phyloP scores from a whole-genome alignment of 2,329 filamentous ascomycete genomes.

The Exophiala sp. region DNA sequence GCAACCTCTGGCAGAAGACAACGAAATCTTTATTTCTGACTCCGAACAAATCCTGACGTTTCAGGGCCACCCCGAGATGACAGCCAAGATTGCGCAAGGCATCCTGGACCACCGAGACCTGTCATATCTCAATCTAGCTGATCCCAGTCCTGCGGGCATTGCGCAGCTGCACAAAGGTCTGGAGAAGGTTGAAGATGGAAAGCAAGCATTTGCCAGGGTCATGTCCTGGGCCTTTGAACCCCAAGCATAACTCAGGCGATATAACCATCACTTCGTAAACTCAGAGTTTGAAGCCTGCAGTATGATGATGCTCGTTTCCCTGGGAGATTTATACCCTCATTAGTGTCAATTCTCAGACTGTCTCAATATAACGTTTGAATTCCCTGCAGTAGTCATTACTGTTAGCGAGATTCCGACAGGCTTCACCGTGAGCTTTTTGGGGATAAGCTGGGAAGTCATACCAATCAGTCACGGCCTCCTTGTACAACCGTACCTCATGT shows the following conservation, averaged over 20 bases:
- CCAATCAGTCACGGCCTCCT: constrained; percentile 89
- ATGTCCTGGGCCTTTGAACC: constrained; percentile 5
- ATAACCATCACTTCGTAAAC: neutral
- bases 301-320: too few species aligned
- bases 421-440: neutral
- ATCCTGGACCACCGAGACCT: neutral
- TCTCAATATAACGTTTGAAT: constrained; percentile 37
- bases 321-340: too few species aligned
- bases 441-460: neutral
- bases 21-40: constrained; percentile 41
- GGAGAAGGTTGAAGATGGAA: constrained; percentile 3
- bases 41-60: constrained; percentile 43
- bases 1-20: constrained; percentile 35
- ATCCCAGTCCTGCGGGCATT: constrained; percentile 2
- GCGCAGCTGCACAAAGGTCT: neutral
- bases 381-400: constrained; percentile 56
- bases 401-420: neutral
- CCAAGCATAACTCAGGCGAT: neutral
- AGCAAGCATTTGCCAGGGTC: constrained; percentile 1
- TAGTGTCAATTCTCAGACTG: neutral
- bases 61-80: constrained; percentile 48
- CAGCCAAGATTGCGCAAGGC: constrained; percentile 3
- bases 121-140: neutral
- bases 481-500: constrained; percentile 87
- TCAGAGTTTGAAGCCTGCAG: too few species aligned